Evolutionary conservation across 306 rosid species (phyloP), one percentile per base, ranked within the genome.

Genomic region (peach (Prunus persica)): DNA sequence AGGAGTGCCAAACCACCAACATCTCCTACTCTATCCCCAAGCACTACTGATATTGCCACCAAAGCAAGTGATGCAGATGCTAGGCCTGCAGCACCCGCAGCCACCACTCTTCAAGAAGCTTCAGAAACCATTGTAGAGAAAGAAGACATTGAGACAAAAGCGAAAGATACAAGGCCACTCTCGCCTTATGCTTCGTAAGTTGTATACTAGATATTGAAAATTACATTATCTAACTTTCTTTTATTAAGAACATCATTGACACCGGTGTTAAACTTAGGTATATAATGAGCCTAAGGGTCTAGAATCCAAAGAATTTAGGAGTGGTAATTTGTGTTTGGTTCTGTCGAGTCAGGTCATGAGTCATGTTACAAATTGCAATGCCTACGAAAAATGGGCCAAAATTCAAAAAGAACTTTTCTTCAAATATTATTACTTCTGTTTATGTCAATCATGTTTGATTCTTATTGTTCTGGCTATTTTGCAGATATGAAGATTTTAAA

Each of bases 401-500:
- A 47, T 47, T 47, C 12, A 49, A 49, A 49, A 49, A 13, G 16
- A 49, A 49, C 1, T 3, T 11, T 49, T 49, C 13, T 49, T 49
- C 52, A 49, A 49, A 11, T 49, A 49, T 52, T 3, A 52, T 52
- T 52, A 18, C 6, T 18, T 52, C 1, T 52, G 11, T 13, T 20
- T 3, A 24, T 58, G 25, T 25, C 30, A 8, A 13, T 58, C 25
- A 6, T 55, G 15, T 19, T 55, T 7, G 20, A 62, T 46, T 4
- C 28, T 14, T 41, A n/a, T 11, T n/a, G 43, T 56, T 72, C 34
- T 54, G 45, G 24, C 30, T 19, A 51, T 75, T 81, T 58, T 74
- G 73, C 83, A 88, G 90, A 76, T 88, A 84, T 64, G 88, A 81
- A 9, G 84, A 84, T 81, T 71, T 84, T 19, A 87, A 86, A 73